Base-by-base conservation (phyloP, 2,329 filamentous ascomycete genomes). In the Akanthomyces muscarius region DNA sequence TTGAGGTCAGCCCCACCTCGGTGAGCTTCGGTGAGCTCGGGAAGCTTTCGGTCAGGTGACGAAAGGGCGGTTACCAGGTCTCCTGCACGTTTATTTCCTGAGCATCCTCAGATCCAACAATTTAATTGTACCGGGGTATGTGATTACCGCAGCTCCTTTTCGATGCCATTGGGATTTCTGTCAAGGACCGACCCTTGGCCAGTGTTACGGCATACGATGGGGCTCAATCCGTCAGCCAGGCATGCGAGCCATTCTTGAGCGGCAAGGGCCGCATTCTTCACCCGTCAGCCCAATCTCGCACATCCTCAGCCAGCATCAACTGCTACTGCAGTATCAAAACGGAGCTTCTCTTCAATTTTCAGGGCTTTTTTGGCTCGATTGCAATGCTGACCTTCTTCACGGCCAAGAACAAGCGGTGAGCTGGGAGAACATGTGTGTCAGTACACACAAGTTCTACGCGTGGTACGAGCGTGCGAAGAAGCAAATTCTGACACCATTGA, bases 11-110 rank as follows among this genome's bases (percentile, higher is more conserved):
- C 50, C 54, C 53, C 47, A 57, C 61, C 41, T 33, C 28, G 11
- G 23, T 23, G 60, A 56, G 51, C n/a, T 58, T 25, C 25, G 50
- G 41, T 50, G 60, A 62, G 51, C n/a, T 58, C 33, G 50, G 61
- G 44, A 25, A 52, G 41, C 25, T 42, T 13, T 44, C 36, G 42
- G 60, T 56, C 42, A 56, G 59, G 28, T 55, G 51, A 55, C 14
- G 48, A 57, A 38, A 14, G 11, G 21, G 13, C 55, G 21, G 18
- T 48, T 48, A 41, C 36, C 25, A 25, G 47, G 47, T 50, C 47
- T 50, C 16, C 23, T 50, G 47, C 23, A 54, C 11, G 33, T 18
- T 42, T 38, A n/a, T 36, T 54, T 25, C 10, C 16, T 13, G 23
- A 42, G 13, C 33, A 54, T 41, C 51, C 23, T 38, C 36, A 30